phyloP scores from a whole-genome alignment of 2,329 filamentous ascomycete species.

The Aspergillus udagawae region DNA sequence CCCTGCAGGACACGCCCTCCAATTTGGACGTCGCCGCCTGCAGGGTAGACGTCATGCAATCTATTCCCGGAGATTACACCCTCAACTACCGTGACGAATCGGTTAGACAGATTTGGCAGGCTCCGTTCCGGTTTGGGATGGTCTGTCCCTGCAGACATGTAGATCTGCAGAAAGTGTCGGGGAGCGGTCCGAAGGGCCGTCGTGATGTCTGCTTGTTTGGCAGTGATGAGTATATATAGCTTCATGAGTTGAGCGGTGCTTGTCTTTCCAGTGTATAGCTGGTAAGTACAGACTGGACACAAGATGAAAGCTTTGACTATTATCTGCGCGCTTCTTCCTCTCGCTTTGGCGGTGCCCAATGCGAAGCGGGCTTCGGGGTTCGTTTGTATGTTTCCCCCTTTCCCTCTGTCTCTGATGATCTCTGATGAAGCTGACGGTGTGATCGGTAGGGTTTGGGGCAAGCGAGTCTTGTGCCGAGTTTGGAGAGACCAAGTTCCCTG shows the following conservation, averaged over 20 bases:
- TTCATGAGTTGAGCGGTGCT: not conserved
- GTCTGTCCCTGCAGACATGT: not conserved
- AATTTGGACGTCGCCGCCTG: too few relatives aligned
- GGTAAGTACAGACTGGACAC: not conserved
- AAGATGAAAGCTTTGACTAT: not conserved
- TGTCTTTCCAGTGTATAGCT: not conserved
- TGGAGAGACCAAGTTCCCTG: slow-evolving; percentile 55
- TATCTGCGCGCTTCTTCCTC: slow-evolving; percentile 3
- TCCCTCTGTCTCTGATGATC: too few relatives aligned
- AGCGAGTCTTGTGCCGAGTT: slow-evolving; percentile 65
- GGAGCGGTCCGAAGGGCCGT: slow-evolving; percentile 2
- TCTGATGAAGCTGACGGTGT: not conserved
- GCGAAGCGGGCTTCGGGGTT: slow-evolving; percentile 10
- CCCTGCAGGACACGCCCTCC: not conserved
- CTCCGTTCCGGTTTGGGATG: slow-evolving; percentile 1
- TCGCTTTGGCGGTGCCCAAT: slow-evolving; percentile 5
- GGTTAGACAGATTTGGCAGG: not conserved
- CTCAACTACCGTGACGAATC: slow-evolving; percentile 8
- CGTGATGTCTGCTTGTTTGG: not conserved
- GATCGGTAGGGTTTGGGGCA: slow-evolving; percentile 39
- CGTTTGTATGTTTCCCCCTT: slow-evolving; percentile 1
- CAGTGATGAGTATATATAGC: not conserved
- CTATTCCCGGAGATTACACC: not conserved
- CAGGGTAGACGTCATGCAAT: not conserved
- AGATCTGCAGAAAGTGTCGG: not conserved